These are phyloP conservation scores for Apiotrichum veenhuisii DNA, from an alignment of 1,284 basidiomycete species.

Conservation along the genomic window DNA sequence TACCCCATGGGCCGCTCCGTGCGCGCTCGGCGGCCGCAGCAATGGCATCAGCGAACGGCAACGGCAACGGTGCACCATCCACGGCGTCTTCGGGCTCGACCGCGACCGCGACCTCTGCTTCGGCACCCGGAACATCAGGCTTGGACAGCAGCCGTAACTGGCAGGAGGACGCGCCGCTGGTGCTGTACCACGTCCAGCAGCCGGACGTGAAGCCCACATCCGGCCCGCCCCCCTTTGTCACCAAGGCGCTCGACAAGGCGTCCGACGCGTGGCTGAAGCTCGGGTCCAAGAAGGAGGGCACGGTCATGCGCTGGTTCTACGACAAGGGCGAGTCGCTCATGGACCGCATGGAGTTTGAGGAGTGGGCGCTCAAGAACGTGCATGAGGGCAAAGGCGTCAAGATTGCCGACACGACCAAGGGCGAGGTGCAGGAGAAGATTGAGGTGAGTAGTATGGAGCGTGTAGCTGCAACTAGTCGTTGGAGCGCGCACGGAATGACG, in stretches of 20 bases:
- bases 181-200: slow-evolving; percentile 24
- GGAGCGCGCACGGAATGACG: no score
- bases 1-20: slow-evolving; percentile 26
- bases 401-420: slow-evolving; percentile 28
- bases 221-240: slow-evolving; percentile 13
- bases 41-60: no score
- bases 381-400: slow-evolving; percentile 38
- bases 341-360: slow-evolving; percentile 50
- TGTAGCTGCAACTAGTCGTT: no score
- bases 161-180: slow-evolving; percentile 12
- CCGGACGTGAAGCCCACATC: slow-evolving; percentile 4
- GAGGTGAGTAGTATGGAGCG: no score
- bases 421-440: slow-evolving; percentile 22
- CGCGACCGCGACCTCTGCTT: slow-evolving; percentile 10
- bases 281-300: slow-evolving; percentile 36
- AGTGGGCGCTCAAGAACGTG: slow-evolving; percentile 45
- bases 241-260: slow-evolving; percentile 34
- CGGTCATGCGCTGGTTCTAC: slow-evolving; percentile 46
- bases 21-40: not conserved
- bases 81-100: no score
- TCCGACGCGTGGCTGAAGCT: slow-evolving; percentile 43
- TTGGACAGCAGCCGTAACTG: slow-evolving; percentile 10
- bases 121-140: slow-evolving; percentile 7
- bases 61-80: slow-evolving; percentile 1
- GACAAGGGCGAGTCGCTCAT: slow-evolving; percentile 47